Evolutionary conservation across 306 rosid genomes (phyloP).

Genomic region (Mimosa pudica): DNA sequence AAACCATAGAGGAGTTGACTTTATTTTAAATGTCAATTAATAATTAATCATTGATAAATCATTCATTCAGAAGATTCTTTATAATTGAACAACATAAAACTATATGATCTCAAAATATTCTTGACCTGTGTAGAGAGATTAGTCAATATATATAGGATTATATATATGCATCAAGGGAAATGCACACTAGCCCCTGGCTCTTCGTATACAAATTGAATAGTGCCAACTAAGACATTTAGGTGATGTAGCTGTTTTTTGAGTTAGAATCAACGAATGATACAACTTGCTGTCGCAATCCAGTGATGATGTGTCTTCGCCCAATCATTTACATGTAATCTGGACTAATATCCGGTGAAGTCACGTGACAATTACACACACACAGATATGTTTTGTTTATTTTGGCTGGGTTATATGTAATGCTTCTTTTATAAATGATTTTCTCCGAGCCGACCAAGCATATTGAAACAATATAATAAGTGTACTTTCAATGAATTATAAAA

Average conservation of each 20-base stretch:
- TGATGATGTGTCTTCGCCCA: neutral
- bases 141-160: neutral
- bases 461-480: neutral
- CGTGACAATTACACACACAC: conserved; percentile 33
- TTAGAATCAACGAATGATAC: neutral
- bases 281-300: conserved; percentile 20
- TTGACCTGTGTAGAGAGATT: conserved; percentile 26
- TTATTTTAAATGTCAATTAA: neutral
- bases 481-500: neutral
- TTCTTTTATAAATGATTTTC: neutral
- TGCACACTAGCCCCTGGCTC: neutral
- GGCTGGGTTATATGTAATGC: neutral
- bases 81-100: neutral
- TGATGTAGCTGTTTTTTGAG: neutral
- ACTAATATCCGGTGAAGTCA: conserved; percentile 44
- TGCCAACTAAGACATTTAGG: neutral
- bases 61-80: neutral
- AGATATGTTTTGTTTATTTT: neutral
- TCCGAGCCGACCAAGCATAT: neutral
- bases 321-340: conserved; percentile 35
- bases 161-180: neutral
- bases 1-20: neutral
- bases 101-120: conserved; percentile 7
- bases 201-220: neutral
- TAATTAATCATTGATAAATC: neutral